These are phyloP conservation scores for Colletotrichum destructivum DNA, from an alignment of 2,329 filamentous ascomycete genomes.

Conservation along the genomic window DNA sequence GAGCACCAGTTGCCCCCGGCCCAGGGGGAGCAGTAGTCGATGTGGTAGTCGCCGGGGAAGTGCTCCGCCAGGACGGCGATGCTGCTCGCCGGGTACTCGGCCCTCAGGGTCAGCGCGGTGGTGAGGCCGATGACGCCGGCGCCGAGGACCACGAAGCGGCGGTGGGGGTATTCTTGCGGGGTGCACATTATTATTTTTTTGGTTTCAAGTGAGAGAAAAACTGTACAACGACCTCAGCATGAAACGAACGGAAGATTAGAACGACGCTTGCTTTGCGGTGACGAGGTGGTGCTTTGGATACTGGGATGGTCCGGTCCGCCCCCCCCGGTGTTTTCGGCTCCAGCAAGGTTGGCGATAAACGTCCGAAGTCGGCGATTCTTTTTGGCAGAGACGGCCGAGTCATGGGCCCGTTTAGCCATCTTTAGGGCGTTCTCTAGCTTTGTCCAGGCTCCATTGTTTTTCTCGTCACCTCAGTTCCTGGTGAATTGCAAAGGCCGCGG, in stretches of 20 bases:
- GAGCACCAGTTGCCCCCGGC: slow-evolving; percentile 81
- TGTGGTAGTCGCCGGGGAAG: slow-evolving; percentile 94
- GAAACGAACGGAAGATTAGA: no score
- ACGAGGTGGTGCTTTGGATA: neutral
- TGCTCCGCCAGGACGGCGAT: slow-evolving; percentile 86
- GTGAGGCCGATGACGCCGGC: slow-evolving; percentile 80
- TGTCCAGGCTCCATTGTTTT: no score
- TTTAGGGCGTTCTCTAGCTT: neutral
- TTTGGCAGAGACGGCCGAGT: neutral
- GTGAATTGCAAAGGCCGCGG: no score
- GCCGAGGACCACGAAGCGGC: slow-evolving; percentile 71
- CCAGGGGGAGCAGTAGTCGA: slow-evolving; percentile 92
- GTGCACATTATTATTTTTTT: neutral
- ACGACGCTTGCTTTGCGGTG: neutral
- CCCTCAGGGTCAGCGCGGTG: slow-evolving; percentile 77
- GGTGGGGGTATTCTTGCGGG: neutral
- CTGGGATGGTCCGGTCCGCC: neutral
- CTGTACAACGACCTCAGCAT: neutral
- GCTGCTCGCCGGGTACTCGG: slow-evolving; percentile 10
- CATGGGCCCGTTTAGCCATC: neutral
- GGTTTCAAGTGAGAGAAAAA: no score
- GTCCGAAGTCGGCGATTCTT: slow-evolving; percentile 7
- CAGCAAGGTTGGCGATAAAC: neutral
- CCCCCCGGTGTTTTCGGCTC: neutral
- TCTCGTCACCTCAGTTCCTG: no score